Conservation (phyloP, 352 stramenopile species). For the Pythium coloratum region DNA sequence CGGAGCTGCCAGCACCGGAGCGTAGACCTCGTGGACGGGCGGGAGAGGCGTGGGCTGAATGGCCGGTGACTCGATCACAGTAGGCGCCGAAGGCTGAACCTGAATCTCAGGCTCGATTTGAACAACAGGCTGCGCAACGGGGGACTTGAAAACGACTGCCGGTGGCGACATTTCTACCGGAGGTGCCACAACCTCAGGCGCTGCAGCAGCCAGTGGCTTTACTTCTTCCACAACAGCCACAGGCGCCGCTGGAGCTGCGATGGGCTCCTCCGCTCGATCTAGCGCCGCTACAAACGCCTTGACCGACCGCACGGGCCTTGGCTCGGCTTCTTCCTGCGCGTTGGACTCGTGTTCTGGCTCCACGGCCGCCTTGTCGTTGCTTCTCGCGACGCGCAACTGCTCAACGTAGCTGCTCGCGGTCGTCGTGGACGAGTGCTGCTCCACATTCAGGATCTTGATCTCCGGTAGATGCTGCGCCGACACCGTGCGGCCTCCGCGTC, state of each 20-base stretch:
- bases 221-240: not conserved
- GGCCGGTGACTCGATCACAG: not conserved
- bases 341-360: constrained; percentile 24
- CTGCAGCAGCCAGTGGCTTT: not conserved
- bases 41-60: not conserved
- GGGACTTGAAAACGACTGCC: not conserved
- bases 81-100: not conserved
- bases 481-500: constrained; percentile 22
- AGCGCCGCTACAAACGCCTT: constrained; percentile 25
- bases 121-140: not conserved
- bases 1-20: not conserved
- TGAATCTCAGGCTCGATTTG: not conserved
- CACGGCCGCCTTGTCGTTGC: not conserved
- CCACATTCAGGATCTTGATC: constrained; percentile 26
- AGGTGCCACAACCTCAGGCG: not conserved
- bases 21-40: not conserved
- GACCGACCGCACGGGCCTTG: constrained; percentile 16
- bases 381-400: constrained; percentile 12
- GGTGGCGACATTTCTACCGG: not conserved
- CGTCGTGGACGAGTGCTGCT: not conserved
- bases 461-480: constrained; percentile 31
- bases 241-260: not conserved
- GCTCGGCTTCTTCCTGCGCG: constrained; percentile 8
- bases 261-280: constrained; percentile 3
- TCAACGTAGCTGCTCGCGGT: constrained; percentile 11